Evolutionary conservation across 2,329 filamentous ascomycete genomes (phyloP), one percentile per base, ranked within the genome.

Genomic region (Trichocomaceae sp.): DNA sequence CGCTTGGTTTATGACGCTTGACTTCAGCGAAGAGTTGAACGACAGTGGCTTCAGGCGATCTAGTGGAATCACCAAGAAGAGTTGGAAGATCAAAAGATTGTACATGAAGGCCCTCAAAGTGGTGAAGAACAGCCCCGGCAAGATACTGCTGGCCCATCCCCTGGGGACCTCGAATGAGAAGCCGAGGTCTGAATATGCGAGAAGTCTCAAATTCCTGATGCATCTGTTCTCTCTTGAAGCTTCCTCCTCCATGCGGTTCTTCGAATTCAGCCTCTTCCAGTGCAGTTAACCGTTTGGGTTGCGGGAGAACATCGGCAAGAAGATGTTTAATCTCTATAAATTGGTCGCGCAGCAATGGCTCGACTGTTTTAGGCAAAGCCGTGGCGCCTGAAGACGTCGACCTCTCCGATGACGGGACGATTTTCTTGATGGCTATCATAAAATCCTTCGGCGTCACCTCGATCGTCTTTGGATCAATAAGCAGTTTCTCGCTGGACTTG

Each of bases 61-160:
- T 83, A 59, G 87, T 85, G 3, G 84, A 83, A 67, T 99, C 93
- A 55, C 87, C 89, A 57, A 95, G 79, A 55, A 99, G 78, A 15
- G 87, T 93, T 0, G 91, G 84, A 55, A 99, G 79, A 69, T 96
- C 95, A 69, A 99, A 95, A 52, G 87, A 90, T 68, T 97, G 91
- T 2, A 99, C 88, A 72, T 97, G 90, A 2, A 97, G 80, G 23
- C 91, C 90, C 72, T 99, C 93, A 53, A 99, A 86, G 66, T 95
- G 85, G 69, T 95, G 90, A 60, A 97, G 76, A 50, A 97, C 76
- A 5, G 92, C 93, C 47, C 86, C 85, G 29, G 89, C 85, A 39
- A 99, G 77, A 64, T 99, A 96, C 48, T 85, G 83, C 68, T 99
- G 95, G 0, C 95, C 93, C 92, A 97, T 97, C 9, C 93, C 93